These are phyloP conservation scores for Suhomyces prunicola DNA, from an alignment of 805 yeast genomes.

Conservation along the genomic window DNA sequence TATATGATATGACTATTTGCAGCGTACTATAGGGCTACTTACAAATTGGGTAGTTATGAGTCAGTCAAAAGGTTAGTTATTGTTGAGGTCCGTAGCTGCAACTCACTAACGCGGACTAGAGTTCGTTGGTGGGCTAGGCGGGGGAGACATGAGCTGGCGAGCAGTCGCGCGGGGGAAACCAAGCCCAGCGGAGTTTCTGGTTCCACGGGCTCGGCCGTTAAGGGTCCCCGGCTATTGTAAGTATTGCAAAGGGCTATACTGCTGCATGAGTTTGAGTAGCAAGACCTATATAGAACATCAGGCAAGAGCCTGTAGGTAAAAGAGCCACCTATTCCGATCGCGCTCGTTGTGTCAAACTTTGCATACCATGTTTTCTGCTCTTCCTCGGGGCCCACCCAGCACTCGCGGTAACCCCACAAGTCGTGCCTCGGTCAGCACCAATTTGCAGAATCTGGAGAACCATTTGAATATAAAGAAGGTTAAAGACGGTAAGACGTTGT, in stretches of 20 bases:
- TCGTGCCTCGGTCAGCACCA: conserved; percentile 1
- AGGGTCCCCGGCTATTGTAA: neutral
- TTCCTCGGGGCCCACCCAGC: neutral
- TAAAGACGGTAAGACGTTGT: neutral
- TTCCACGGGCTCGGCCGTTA: neutral
- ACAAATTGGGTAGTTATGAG: neutral
- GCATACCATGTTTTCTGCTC: neutral
- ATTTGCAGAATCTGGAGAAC: conserved; percentile 4
- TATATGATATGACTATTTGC: neutral
- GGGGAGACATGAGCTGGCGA: neutral
- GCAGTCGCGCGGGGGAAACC: neutral
- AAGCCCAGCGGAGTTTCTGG: neutral
- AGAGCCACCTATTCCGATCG: too few species aligned
- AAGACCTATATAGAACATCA: neutral
- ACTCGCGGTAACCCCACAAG: neutral
- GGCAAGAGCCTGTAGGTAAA: neutral
- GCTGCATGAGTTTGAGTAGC: too few species aligned
- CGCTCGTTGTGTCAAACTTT: neutral
- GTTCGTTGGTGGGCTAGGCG: neutral
- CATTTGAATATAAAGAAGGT: neutral
- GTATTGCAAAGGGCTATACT: neutral
- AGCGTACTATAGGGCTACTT: neutral
- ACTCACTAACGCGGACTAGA: neutral
- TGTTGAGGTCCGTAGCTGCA: neutral
- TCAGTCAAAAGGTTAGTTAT: neutral